Conservation (phyloP, 2,329 filamentous ascomycete species). For the Aspergillus aculeatinus region DNA sequence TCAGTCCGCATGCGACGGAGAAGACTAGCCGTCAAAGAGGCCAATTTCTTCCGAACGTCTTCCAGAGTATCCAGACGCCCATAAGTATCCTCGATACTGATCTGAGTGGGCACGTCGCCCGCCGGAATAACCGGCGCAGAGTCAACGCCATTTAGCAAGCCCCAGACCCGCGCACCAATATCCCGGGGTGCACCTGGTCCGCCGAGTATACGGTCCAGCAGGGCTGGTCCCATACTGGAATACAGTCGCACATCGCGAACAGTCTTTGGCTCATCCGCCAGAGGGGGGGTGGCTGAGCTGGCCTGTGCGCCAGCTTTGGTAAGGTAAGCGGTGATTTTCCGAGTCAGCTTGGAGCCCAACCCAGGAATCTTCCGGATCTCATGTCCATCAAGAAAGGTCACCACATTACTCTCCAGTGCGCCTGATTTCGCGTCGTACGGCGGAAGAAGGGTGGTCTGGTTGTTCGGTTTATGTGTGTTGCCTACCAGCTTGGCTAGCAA, state of each 20-base stretch:
- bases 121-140: constrained; percentile 69
- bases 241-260: constrained; percentile 65
- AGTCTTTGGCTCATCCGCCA: constrained; percentile 54
- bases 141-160: constrained; percentile 78
- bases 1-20: constrained; percentile 77
- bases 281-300: neutral
- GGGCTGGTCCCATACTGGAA: constrained; percentile 61
- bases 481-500: constrained; percentile 81
- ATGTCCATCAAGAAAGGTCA: constrained; percentile 70
- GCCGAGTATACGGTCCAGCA: constrained; percentile 67
- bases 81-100: constrained; percentile 94
- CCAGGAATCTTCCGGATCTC: constrained; percentile 80
- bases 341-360: constrained; percentile 76
- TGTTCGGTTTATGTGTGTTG: constrained; percentile 78
- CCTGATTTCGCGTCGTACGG: constrained; percentile 48
- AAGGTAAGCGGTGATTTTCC: constrained; percentile 52
- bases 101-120: constrained; percentile 74
- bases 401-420: constrained; percentile 51
- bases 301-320: neutral
- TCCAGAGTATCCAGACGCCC: constrained; percentile 64
- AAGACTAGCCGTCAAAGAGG: constrained; percentile 67
- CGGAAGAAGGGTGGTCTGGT: constrained; percentile 79
- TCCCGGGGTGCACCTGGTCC: constrained; percentile 70
- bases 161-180: constrained; percentile 72
- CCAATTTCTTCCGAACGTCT: constrained; percentile 66